Evolutionary conservation across 768 basidiomycete species (phyloP).

Genomic region (Phlebiopsis gigantea): DNA sequence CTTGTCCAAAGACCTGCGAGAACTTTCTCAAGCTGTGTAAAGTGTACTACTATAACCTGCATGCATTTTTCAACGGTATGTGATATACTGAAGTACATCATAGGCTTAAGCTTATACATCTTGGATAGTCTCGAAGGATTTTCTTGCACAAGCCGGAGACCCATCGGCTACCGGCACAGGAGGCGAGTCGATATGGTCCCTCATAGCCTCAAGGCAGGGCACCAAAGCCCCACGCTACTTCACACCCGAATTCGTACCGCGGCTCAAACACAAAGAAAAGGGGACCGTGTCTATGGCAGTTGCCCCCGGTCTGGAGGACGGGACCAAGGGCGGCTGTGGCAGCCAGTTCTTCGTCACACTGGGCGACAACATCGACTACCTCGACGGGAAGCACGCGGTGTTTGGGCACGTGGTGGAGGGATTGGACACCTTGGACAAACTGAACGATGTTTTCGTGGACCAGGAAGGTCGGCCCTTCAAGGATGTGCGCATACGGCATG

Average conservation of each 20-base stretch:
- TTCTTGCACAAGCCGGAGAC: conserved; percentile 94
- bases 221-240: conserved; percentile 68
- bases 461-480: conserved; percentile 87
- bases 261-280: conserved; percentile 74
- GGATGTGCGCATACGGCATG: conserved; percentile 91
- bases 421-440: conserved; percentile 82
- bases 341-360: conserved; percentile 98
- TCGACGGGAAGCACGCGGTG: conserved; percentile 88
- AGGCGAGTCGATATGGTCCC: conserved; percentile 85
- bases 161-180: conserved; percentile 93
- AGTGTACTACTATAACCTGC: conserved; percentile 93
- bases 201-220: conserved; percentile 46
- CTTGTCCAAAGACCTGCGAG: conserved; percentile 85
- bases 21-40: conserved; percentile 99
- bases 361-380: conserved; percentile 85
- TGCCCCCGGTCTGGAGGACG: conserved; percentile 68
- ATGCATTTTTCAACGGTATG: conserved; percentile 97
- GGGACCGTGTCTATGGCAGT: conserved; percentile 99
- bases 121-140: conserved; percentile 85
- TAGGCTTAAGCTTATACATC: not conserved
- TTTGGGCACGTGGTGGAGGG: conserved; percentile 97
- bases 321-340: conserved; percentile 69
- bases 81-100: conserved; percentile 8
- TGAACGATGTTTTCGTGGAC: conserved; percentile 90
- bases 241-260: conserved; percentile 73